Evolutionary conservation across 441 rosid genomes (phyloP).

Genomic region (Populus hybrid): DNA sequence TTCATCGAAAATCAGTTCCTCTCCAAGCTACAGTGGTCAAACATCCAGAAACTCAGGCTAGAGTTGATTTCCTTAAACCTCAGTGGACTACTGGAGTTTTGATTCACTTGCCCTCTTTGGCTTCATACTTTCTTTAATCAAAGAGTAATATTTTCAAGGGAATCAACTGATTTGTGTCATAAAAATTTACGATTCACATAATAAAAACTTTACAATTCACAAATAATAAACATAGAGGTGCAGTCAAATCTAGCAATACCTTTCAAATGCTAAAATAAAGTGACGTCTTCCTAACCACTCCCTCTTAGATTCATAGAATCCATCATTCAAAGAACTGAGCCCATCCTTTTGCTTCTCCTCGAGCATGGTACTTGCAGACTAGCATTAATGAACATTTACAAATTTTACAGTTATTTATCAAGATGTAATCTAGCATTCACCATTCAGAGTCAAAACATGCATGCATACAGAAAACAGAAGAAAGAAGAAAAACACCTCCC

Average conservation of each 20-base stretch:
- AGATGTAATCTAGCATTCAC: neutral
- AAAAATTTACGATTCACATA: neutral
- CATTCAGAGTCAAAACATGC: neutral
- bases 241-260: constrained; percentile 41
- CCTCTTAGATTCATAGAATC: constrained; percentile 95
- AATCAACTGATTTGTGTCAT: neutral
- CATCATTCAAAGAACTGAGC: constrained; percentile 75
- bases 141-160: neutral
- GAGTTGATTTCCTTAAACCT: neutral
- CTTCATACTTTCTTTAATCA: neutral
- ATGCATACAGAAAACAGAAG: neutral
- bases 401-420: constrained; percentile 2
- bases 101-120: neutral
- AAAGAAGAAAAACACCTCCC: constrained; percentile 62
- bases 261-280: constrained; percentile 89
- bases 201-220: neutral
- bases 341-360: constrained; percentile 84
- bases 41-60: neutral
- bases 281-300: constrained; percentile 98
- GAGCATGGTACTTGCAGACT: constrained; percentile 82
- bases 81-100: neutral
- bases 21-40: neutral
- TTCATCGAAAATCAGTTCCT: neutral
- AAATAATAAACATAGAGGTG: neutral
- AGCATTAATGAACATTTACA: constrained; percentile 26